These are phyloP conservation scores for Pseudopediastrum boryanum DNA, from an alignment of 139 green algal genomes.

Conservation along the genomic window DNA sequence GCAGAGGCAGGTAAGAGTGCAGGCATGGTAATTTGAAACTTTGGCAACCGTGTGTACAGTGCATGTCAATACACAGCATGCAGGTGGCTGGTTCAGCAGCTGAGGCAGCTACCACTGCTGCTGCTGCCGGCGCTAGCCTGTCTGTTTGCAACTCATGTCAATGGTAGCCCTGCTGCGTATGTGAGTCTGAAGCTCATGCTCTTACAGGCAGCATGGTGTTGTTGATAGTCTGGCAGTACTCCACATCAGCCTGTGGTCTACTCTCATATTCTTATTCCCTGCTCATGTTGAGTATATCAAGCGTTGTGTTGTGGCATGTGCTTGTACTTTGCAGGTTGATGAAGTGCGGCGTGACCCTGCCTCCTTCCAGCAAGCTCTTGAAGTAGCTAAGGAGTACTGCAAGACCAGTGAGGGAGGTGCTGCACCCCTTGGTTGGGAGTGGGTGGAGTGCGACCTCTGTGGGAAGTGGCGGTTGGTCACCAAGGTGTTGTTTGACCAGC, in stretches of 20 bases:
- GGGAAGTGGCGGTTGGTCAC: constrained; percentile 18
- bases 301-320: no score
- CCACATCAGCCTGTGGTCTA: not conserved
- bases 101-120: no score
- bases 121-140: no score
- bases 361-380: constrained; percentile 3
- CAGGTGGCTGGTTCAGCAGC: no score
- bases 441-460: constrained; percentile 20
- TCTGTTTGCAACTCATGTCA: no score
- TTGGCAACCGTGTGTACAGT: no score
- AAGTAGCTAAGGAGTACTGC: not conserved
- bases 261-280: not conserved
- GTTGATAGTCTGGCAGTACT: not conserved
- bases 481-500: not conserved
- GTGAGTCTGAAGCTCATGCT: not conserved
- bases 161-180: not conserved
- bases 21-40: no score
- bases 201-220: not conserved
- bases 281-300: not conserved
- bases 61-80: no score
- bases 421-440: constrained; percentile 1
- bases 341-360: not conserved
- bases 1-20: no score
- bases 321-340: constrained; percentile 35
- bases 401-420: not conserved